Evolutionary conservation across 345 rosid genomes (phyloP).

Genomic region (Euphorbia tirucalli): DNA sequence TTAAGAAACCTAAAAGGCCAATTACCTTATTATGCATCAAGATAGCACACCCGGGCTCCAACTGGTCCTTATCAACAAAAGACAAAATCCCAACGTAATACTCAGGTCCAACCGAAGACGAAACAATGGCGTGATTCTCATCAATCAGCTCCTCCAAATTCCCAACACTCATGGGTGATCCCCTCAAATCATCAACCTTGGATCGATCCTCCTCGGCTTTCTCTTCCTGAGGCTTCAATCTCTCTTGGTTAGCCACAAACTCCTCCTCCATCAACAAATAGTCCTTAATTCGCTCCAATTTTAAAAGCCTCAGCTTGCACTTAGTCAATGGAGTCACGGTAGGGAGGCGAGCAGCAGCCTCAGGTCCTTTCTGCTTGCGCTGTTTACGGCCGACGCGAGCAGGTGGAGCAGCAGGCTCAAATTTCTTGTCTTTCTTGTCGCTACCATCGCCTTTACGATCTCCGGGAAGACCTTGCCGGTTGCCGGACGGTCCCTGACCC

Average conservation of each 20-base stretch:
- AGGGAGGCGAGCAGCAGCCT: conserved; percentile 87
- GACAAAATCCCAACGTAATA: conserved; percentile 88
- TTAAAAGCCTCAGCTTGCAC: conserved; percentile 79
- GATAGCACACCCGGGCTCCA: conserved; percentile 96
- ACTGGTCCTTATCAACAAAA: conserved; percentile 96
- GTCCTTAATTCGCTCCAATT: conserved; percentile 86
- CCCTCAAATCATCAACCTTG: conserved; percentile 87
- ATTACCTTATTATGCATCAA: conserved; percentile 92
- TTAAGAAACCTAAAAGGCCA: background rate
- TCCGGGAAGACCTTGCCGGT: conserved; percentile 62
- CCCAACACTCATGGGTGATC: conserved; percentile 95
- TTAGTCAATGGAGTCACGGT: conserved; percentile 77
- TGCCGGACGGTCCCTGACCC: conserved; percentile 94
- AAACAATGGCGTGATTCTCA: conserved; percentile 95
- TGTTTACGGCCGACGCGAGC: conserved; percentile 87
- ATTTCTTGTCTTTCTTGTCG: conserved; percentile 90
- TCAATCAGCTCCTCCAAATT: conserved; percentile 92
- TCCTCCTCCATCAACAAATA: conserved; percentile 93
- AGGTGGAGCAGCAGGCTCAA: conserved; percentile 90
- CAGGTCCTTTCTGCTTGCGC: conserved; percentile 84
- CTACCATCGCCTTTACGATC: conserved; percentile 70
- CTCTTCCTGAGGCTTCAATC: conserved; percentile 93
- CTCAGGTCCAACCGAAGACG: conserved; percentile 93
- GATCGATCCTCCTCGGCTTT: conserved; percentile 94
- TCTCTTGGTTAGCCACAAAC: conserved; percentile 88